A percentile compares a stretch with the other conserved stretches of the same genome.
These are phyloP conservation scores for Paramarasmius palmivorus DNA, from an alignment of 1,284 basidiomycete genomes.

Conservation along the genomic window DNA sequence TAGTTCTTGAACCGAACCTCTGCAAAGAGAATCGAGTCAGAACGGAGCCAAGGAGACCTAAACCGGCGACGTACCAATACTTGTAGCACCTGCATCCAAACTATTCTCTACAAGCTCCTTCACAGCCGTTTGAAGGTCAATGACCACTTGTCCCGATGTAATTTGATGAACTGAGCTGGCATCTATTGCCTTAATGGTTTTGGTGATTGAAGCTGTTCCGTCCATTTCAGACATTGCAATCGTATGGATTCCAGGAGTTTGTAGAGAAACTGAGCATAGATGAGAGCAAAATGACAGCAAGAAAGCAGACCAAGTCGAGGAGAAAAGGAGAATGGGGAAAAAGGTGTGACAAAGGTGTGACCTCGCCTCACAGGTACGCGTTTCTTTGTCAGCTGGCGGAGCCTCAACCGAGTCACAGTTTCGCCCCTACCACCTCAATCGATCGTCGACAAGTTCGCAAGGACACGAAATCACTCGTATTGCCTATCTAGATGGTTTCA, in stretches of 20 bases:
- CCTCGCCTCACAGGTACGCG: too few relatives aligned
- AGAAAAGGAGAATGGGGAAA: too few relatives aligned
- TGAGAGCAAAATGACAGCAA: too few relatives aligned
- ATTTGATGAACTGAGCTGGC: conserved; percentile 78
- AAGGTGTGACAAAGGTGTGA: too few relatives aligned
- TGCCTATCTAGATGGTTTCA: too few relatives aligned
- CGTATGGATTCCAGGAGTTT: not conserved
- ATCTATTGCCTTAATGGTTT: conserved; percentile 66
- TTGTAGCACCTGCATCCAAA: conserved; percentile 88
- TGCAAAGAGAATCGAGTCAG: conserved; percentile 28
- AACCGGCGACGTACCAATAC: conserved; percentile 64
- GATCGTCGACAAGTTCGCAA: too few relatives aligned
- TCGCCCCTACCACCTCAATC: too few relatives aligned
- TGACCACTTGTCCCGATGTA: conserved; percentile 92
- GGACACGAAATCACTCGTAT: too few relatives aligned
- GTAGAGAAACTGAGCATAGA: not conserved
- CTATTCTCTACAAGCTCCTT: conserved; percentile 98
- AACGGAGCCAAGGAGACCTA: not conserved
- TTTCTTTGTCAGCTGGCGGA: too few relatives aligned
- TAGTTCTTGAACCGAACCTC: conserved; percentile 92
- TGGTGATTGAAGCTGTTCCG: not conserved
- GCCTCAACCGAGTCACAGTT: too few relatives aligned
- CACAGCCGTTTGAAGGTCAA: conserved; percentile 91
- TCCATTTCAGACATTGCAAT: not conserved
- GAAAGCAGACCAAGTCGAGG: too few relatives aligned